phyloP scores from a whole-genome alignment of 257 asterid species.

The Jaltomata sinuosa region DNA sequence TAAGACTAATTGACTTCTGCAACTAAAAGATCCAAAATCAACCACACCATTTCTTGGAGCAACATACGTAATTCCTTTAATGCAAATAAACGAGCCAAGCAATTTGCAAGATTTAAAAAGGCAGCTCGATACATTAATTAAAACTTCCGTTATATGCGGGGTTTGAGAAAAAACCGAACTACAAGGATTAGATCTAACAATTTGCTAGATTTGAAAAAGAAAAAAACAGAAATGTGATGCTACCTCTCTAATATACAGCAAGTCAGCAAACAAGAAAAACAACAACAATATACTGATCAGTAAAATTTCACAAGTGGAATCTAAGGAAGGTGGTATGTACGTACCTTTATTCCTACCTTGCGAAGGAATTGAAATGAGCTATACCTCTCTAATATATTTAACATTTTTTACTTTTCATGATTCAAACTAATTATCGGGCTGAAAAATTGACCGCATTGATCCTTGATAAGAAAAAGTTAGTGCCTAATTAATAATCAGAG shows the following conservation, averaged over 20 bases:
- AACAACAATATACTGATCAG: too few species aligned
- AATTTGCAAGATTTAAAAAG: not conserved
- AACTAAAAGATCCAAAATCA: not conserved
- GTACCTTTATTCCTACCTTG: too few species aligned
- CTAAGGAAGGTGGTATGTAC: too few species aligned
- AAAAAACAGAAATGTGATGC: not conserved
- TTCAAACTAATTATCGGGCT: not conserved
- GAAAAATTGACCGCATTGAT: not conserved
- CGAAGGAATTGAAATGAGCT: too few species aligned
- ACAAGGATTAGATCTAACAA: too few species aligned
- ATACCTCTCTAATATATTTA: not conserved
- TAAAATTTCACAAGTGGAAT: too few species aligned
- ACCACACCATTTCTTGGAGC: not conserved
- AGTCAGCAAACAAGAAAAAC: too few species aligned
- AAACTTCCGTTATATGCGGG: too few species aligned
- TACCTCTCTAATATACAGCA: not conserved
- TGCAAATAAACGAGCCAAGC: not conserved
- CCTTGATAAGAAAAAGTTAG: not conserved
- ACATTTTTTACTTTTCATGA: not conserved
- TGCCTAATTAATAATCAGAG: not conserved
- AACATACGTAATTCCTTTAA: not conserved
- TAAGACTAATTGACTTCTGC: not conserved
- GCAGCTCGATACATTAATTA: too few species aligned
- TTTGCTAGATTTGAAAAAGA: not conserved
- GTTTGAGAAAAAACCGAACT: too few species aligned